These are phyloP conservation scores for Vanrija pseudolonga DNA, from an alignment of 1,284 basidiomycete species.

Conservation along the genomic window DNA sequence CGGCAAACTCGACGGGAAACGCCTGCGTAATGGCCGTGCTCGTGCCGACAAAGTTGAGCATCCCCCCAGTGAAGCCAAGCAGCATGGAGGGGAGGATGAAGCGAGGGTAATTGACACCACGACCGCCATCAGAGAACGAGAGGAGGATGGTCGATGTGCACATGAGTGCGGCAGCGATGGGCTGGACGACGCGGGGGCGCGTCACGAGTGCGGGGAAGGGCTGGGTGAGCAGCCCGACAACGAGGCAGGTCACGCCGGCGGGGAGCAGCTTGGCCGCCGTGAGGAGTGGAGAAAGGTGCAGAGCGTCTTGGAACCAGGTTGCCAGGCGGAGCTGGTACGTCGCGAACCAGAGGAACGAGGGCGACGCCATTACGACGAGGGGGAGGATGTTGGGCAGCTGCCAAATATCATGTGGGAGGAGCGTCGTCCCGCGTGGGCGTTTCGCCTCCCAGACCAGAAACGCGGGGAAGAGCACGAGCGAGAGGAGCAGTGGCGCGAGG, in stretches of 20 bases:
- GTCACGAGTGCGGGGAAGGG: slow-evolving; percentile 37
- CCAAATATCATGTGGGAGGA: no score
- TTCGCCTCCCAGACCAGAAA: no score
- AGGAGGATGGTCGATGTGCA: slow-evolving; percentile 41
- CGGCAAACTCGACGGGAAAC: no score
- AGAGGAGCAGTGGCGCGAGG: no score
- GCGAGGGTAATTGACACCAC: slow-evolving; percentile 40
- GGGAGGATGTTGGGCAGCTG: no score
- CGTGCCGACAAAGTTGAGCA: no score
- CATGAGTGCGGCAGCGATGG: slow-evolving; percentile 29
- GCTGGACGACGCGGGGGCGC: slow-evolving; percentile 37
- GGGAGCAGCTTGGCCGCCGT: slow-evolving; percentile 42
- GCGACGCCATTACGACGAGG: no score
- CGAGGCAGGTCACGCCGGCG: slow-evolving; percentile 40
- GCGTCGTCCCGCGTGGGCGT: no score
- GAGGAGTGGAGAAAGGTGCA: slow-evolving; percentile 38
- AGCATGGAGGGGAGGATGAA: slow-evolving; percentile 42
- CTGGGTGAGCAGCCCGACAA: slow-evolving; percentile 37
- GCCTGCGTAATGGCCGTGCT: no score
- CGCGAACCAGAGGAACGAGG: slow-evolving; percentile 33
- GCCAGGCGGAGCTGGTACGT: slow-evolving; percentile 42
- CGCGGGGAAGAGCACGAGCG: no score
- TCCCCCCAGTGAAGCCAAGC: no score
- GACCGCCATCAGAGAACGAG: slow-evolving; percentile 38
- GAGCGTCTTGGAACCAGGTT: slow-evolving; percentile 42